Conservation (phyloP, 139 green algal species). For the Picochlorum sp. region DNA sequence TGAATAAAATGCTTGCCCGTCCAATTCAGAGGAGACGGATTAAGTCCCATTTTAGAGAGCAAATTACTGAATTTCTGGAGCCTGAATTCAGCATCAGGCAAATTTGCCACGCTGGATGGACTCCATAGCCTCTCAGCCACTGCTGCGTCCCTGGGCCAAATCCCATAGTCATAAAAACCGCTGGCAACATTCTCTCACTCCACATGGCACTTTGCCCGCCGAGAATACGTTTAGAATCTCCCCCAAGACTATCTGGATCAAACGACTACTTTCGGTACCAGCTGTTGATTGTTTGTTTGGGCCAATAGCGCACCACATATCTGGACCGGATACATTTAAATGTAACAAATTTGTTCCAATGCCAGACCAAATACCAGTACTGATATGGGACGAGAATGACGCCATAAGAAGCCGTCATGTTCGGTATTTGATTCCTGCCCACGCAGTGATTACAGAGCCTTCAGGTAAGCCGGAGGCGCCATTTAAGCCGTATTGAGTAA, state of each 20-base stretch:
- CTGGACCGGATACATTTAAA: no score
- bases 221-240: constrained; percentile 28
- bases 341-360: neutral
- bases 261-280: neutral
- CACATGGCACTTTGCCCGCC: constrained; percentile 46
- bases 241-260: neutral
- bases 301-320: neutral
- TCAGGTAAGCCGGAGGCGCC: neutral
- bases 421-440: neutral
- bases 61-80: neutral
- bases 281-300: neutral
- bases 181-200: constrained; percentile 40
- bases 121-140: constrained; percentile 51
- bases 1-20: neutral
- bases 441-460: neutral
- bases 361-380: neutral
- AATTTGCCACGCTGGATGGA: neutral
- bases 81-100: neutral
- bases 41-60: neutral
- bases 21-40: neutral
- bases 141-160: constrained; percentile 39
- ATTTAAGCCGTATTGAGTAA: neutral
- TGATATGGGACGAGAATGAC: neutral
- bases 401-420: neutral
- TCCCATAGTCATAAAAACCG: constrained; percentile 28